A percentile compares a stretch with the other conserved stretches of the same genome.
Conservation (phyloP, 345 rosid species). For the Eucalyptus marginata region DNA sequence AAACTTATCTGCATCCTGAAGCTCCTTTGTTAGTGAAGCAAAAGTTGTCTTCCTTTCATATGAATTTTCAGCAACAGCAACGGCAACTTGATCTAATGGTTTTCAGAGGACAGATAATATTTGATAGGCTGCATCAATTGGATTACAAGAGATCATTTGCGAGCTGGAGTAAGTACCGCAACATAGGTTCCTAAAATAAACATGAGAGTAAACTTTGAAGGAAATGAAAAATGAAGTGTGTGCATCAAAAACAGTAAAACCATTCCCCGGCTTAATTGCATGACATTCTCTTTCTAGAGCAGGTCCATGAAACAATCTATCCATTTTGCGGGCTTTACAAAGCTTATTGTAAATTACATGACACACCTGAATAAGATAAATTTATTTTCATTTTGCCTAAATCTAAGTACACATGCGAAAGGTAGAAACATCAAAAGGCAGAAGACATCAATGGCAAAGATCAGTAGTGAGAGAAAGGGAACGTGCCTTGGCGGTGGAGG, state of each 20-base stretch:
- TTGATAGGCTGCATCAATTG: slow-evolving; percentile 32
- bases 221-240: neutral
- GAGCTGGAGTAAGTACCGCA: neutral
- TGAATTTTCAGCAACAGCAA: neutral
- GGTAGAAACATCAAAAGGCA: too few species aligned
- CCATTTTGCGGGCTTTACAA: neutral
- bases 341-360: too few species aligned
- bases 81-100: slow-evolving; percentile 7
- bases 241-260: neutral
- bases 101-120: slow-evolving; percentile 58
- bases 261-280: neutral
- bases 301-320: neutral
- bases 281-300: neutral
- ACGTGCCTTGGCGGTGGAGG: too few species aligned
- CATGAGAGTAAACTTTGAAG: neutral
- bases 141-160: neutral
- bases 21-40: slow-evolving; percentile 1
- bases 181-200: neutral
- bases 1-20: neutral
- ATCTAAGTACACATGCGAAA: too few species aligned
- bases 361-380: too few species aligned
- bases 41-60: neutral
- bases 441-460: too few species aligned
- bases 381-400: too few species aligned
- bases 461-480: neutral